These are phyloP conservation scores for Thielaviopsis ethacetica DNA, from an alignment of 2,329 filamentous ascomycete species.

Conservation along the genomic window DNA sequence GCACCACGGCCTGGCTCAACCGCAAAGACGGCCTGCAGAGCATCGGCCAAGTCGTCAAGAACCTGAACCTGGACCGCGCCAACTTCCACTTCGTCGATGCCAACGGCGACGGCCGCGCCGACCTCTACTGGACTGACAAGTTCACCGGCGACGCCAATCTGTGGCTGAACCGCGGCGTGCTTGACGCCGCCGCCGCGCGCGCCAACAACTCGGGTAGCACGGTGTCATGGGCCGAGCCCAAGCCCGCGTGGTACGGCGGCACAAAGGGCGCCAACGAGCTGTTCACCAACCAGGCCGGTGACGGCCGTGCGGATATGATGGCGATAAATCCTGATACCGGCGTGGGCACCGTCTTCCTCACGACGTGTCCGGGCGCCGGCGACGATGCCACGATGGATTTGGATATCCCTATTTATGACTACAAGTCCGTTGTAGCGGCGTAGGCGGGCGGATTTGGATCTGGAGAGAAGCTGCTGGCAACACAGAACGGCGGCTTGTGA, in stretches of 20 bases:
- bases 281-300: slow-evolving; percentile 17
- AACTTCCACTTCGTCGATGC: slow-evolving; percentile 24
- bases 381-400: slow-evolving; percentile 2
- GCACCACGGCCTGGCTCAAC: slow-evolving; percentile 16
- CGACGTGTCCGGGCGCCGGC: not conserved
- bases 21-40: slow-evolving; percentile 10
- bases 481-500: not conserved
- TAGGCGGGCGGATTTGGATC: not conserved
- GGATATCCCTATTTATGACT: slow-evolving; percentile 6
- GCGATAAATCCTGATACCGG: slow-evolving; percentile 10
- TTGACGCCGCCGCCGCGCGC: not conserved
- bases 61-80: slow-evolving; percentile 19
- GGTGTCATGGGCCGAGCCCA: not conserved
- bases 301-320: slow-evolving; percentile 16
- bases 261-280: slow-evolving; percentile 14
- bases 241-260: slow-evolving; percentile 7
- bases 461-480: not conserved
- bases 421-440: not conserved
- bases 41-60: slow-evolving; percentile 18
- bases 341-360: not conserved
- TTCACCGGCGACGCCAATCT: slow-evolving; percentile 19
- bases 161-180: slow-evolving; percentile 19
- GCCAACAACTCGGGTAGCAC: not conserved
- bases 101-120: slow-evolving; percentile 21
- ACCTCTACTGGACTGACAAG: slow-evolving; percentile 22